These are phyloP conservation scores for Pythium brassicae DNA, from an alignment of 352 stramenopile species.

Conservation along the genomic window DNA sequence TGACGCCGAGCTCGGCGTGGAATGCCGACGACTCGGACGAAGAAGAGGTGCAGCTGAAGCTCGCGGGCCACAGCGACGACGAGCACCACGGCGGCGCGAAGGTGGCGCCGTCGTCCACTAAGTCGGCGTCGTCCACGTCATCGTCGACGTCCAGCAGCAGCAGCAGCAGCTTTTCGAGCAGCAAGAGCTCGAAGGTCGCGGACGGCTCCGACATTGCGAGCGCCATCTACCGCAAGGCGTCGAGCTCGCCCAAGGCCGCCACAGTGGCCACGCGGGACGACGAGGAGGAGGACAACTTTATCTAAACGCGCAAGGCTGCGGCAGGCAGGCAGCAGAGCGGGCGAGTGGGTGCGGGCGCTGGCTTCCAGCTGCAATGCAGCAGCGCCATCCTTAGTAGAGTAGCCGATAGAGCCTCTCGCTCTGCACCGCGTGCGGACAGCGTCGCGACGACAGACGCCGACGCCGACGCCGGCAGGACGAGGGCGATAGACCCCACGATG, in stretches of 20 bases:
- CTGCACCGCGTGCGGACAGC: background rate
- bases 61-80: slow-evolving; percentile 22
- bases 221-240: slow-evolving; percentile 35
- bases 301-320: slow-evolving; percentile 29
- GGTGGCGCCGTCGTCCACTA: slow-evolving; percentile 21
- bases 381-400: background rate
- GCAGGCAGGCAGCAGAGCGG: background rate
- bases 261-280: slow-evolving; percentile 27
- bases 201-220: slow-evolving; percentile 31
- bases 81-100: slow-evolving; percentile 14
- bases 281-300: slow-evolving; percentile 68
- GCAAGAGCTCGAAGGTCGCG: slow-evolving; percentile 15
- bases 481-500: background rate
- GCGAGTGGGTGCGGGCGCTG: no score
- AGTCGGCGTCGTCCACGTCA: slow-evolving; percentile 19
- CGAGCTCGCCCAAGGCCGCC: slow-evolving; percentile 17
- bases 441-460: no score
- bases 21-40: slow-evolving; percentile 80
- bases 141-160: slow-evolving; percentile 14
- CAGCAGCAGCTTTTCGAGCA: slow-evolving; percentile 6
- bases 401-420: slow-evolving; percentile 3
- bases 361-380: no score
- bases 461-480: background rate
- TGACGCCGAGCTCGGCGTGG: slow-evolving; percentile 78
- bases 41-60: slow-evolving; percentile 71